Percentiles rank a stretch among this genome's conserved stretches.
These are phyloP conservation scores for Agaricus subrufescens DNA, from an alignment of 768 basidiomycete species.

Conservation along the genomic window DNA sequence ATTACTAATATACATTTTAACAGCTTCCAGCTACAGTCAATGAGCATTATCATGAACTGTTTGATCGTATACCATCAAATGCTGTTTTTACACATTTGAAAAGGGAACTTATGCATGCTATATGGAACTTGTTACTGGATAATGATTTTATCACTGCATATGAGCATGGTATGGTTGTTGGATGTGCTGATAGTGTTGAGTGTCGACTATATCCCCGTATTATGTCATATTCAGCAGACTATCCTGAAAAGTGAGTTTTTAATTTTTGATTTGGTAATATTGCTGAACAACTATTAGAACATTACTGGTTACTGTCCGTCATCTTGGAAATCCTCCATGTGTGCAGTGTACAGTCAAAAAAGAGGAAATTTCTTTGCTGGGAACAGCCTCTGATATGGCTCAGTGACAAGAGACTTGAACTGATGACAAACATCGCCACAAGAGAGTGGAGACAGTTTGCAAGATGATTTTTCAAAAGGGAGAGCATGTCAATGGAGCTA, in stretches of 20 bases:
- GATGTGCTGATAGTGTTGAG: constrained; percentile 23
- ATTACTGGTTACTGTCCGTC: constrained; percentile 19
- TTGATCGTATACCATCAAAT: not conserved
- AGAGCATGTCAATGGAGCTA: not conserved
- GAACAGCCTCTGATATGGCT: not conserved
- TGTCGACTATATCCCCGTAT: constrained; percentile 27
- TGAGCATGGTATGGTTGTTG: constrained; percentile 24
- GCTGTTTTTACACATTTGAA: constrained; percentile 1
- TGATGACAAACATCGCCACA: not conserved
- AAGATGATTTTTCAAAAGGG: not conserved
- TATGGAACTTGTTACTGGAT: constrained; percentile 25
- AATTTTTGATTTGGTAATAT: too few species aligned
- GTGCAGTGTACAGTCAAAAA: constrained; percentile 14
- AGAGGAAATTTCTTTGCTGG: constrained; percentile 6
- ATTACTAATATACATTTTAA: too few species aligned
- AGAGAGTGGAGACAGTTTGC: not conserved
- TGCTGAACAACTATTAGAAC: constrained; percentile 13
- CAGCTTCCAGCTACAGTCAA: constrained; percentile 12
- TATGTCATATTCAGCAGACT: constrained; percentile 33
- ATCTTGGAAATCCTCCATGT: constrained; percentile 17
- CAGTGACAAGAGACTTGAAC: not conserved
- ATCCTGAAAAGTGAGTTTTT: constrained; percentile 33
- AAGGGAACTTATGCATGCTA: constrained; percentile 21
- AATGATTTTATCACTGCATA: constrained; percentile 28
- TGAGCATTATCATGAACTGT: not conserved